Evolutionary conservation across 2,329 filamentous ascomycete genomes (phyloP).

Genomic region (Pleochaeta shiraiana): DNA sequence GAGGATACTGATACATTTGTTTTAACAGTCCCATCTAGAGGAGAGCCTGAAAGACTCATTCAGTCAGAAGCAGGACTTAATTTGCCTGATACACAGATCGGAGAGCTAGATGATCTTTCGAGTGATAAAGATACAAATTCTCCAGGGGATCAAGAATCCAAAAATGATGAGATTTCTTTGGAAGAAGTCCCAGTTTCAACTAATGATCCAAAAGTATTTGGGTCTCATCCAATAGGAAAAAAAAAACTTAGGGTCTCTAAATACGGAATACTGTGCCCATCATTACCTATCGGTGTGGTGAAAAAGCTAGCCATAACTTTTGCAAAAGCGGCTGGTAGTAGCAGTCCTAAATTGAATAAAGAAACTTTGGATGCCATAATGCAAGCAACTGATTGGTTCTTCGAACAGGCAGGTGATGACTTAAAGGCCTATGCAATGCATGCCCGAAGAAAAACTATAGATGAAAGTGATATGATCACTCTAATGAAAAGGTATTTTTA

Average conservation of each 20-base stretch:
- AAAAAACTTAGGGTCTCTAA: slow-evolving; percentile 39
- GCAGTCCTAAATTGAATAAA: slow-evolving; percentile 46
- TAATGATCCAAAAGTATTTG: too few species aligned
- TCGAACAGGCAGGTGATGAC: slow-evolving; percentile 69
- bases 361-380: slow-evolving; percentile 55
- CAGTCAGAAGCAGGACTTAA: neutral
- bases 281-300: slow-evolving; percentile 49
- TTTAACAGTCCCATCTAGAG: slow-evolving; percentile 16
- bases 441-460: slow-evolving; percentile 63
- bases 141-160: too few species aligned
- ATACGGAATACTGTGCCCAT: slow-evolving; percentile 54
- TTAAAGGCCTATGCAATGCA: slow-evolving; percentile 61
- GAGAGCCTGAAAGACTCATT: slow-evolving; percentile 5
- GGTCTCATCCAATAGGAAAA: slow-evolving; percentile 16
- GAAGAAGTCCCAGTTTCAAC: too few species aligned
- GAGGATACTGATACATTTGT: slow-evolving; percentile 19
- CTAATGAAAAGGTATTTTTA: slow-evolving; percentile 57
- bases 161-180: too few species aligned
- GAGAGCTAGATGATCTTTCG: slow-evolving; percentile 2
- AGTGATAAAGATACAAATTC: too few species aligned
- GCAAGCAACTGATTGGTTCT: slow-evolving; percentile 77
- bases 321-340: slow-evolving; percentile 39
- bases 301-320: slow-evolving; percentile 54
- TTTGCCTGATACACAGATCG: neutral
- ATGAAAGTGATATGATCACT: slow-evolving; percentile 62